A percentile compares a stretch with the other conserved stretches of the same genome.
Evolutionary conservation across 2,329 filamentous ascomycete species (phyloP).

Genomic region (Dactylellina sp.): DNA sequence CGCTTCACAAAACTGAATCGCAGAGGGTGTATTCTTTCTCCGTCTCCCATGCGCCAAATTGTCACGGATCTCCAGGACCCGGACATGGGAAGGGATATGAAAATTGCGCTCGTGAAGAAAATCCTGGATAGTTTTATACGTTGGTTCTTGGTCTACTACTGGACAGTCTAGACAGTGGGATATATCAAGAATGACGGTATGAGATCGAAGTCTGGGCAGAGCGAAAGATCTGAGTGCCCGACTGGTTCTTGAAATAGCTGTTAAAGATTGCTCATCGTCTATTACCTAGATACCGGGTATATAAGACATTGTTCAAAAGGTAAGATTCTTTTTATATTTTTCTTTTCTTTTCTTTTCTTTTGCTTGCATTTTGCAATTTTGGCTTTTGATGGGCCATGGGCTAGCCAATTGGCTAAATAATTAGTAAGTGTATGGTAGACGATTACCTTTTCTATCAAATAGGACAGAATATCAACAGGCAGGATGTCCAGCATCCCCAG

Average conservation of each 20-base stretch:
- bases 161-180: slow-evolving; percentile 7
- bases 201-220: slow-evolving; percentile 32
- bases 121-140: slow-evolving; percentile 25
- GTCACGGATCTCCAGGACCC: slow-evolving; percentile 40
- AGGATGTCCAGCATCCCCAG: slow-evolving; percentile 12
- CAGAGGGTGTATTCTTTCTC: neutral
- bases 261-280: slow-evolving; percentile 36
- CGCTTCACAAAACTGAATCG: neutral
- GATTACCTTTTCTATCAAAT: slow-evolving; percentile 29
- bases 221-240: slow-evolving; percentile 18
- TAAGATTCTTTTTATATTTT: too few species aligned
- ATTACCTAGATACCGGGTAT: slow-evolving; percentile 13
- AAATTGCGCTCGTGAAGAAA: slow-evolving; percentile 29
- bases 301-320: too few species aligned
- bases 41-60: neutral
- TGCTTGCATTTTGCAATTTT: too few species aligned
- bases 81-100: slow-evolving; percentile 14
- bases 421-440: neutral
- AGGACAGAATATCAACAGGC: slow-evolving; percentile 38
- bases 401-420: too few species aligned
- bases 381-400: too few species aligned
- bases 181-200: slow-evolving; percentile 43
- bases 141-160: neutral
- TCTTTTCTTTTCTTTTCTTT: too few species aligned
- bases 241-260: slow-evolving; percentile 30